Evolutionary conservation across 2,329 filamentous ascomycete species (phyloP), one percentile per base, ranked within the genome.

Genomic region (Arthrobotrys conoides): DNA sequence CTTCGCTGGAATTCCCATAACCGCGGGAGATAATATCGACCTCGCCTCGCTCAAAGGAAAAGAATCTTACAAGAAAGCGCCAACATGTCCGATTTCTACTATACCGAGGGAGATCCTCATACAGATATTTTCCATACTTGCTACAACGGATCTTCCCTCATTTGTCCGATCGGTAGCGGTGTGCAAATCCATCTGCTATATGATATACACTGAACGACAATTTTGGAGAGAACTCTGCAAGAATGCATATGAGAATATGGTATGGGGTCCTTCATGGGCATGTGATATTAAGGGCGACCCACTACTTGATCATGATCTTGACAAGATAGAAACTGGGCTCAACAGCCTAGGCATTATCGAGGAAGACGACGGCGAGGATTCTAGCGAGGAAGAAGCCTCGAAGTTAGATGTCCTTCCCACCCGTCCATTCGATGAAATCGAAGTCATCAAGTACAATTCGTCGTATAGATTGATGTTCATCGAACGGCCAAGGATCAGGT

Each of bases 81-180:
- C 89, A n/a, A 91, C 90, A n/a, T 97, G 93, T 82, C 93, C 92
- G 0, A 90, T 99, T 38, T 87, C 92, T 9, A 86, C 86, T 2
- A 86, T 97, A 0, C 96, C 96, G 0, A 90, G 93, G 46, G 96
- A 99, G 84, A 90, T 98, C 4, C 87, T 98, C 14, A 87, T 92
- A 0, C 91, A 96, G 80, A 91, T 98, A 57, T 85, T 98, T 14
- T 87, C 86, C 9, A 89, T 93, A 75, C 85, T 96, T 0, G 94
- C 93, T 0, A 83, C 92, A 53, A 83, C 86, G 33, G 96, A 99
- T 81, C 88, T 97, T 0, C 91, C 91, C 2, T 89, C 92, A 46
- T 94, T 96, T 81, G 89, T 88, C 20, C 91, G 93, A 24, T 87
- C 94, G 16, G 88, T 93, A 0, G 89, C 91, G 80, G 94, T 97